Conservation (phyloP, 169 alveolate species). For the Neospora caninum region DNA sequence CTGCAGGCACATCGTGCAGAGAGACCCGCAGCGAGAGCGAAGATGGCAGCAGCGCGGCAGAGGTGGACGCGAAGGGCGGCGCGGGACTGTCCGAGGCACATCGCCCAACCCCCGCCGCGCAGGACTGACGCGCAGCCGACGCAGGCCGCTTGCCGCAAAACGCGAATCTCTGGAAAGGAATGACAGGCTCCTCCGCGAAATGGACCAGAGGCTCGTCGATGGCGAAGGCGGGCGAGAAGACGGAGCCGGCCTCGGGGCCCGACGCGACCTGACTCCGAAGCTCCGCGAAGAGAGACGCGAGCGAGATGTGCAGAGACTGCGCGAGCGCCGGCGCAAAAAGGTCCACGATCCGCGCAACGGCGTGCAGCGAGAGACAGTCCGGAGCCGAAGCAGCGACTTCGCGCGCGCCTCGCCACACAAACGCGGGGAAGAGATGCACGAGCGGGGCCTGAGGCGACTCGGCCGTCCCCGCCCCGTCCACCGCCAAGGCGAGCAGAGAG, state of each 20-base stretch:
- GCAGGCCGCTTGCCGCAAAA: not conserved
- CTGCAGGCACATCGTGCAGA: slow-evolving; percentile 10
- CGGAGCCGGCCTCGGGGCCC: not conserved
- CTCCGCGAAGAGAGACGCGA: not conserved
- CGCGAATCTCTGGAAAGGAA: not conserved
- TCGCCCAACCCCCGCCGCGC: not conserved
- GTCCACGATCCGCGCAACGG: not conserved
- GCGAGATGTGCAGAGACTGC: not conserved
- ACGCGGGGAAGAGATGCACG: not conserved
- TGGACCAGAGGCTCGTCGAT: slow-evolving; percentile 14
- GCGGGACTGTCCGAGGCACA: not conserved
- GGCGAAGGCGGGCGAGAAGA: slow-evolving; percentile 14
- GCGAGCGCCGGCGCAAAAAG: not conserved
- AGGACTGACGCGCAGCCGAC: not conserved
- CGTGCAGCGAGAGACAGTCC: not conserved
- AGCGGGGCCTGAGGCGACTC: too few species aligned
- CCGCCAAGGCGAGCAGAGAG: not conserved
- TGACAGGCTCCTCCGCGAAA: not conserved
- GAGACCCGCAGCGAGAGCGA: not conserved
- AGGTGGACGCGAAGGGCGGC: too few species aligned
- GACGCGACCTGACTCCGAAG: not conserved
- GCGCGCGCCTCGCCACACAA: not conserved
- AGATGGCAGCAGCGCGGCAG: not conserved
- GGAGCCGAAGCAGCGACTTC: not conserved
- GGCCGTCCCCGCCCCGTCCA: not conserved